phyloP scores from a whole-genome alignment of 2,329 filamentous ascomycete genomes.

The Penicillium sp. region DNA sequence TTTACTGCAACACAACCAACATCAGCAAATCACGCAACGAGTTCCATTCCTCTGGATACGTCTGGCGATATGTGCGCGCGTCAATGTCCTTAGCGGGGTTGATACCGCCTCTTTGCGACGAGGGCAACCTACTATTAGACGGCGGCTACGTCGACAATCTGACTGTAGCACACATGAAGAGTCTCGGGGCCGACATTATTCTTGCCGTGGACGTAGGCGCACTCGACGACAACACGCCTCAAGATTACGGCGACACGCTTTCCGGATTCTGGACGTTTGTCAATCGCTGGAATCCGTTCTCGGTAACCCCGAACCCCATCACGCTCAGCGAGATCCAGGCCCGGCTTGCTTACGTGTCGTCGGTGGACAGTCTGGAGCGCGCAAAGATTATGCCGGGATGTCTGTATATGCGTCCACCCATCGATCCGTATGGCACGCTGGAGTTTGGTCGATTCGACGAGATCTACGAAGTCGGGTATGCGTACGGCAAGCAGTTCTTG shows the following conservation, averaged over 20 bases:
- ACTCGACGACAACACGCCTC: constrained; percentile 85
- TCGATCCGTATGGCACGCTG: constrained; percentile 88
- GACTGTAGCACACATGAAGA: constrained; percentile 96
- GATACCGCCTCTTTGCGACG: constrained; percentile 89
- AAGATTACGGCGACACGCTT: constrained; percentile 87
- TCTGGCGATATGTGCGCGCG: constrained; percentile 93
- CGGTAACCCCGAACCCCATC: constrained; percentile 80
- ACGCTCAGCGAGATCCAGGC: constrained; percentile 96
- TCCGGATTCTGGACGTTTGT: constrained; percentile 92
- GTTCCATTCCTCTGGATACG: constrained; percentile 93
- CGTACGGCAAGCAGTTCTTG: constrained; percentile 77
- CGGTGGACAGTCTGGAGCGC: constrained; percentile 87
- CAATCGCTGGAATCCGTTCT: constrained; percentile 97
- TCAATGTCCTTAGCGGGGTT: constrained; percentile 95
- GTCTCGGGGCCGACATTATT: constrained; percentile 84
- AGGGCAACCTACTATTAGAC: constrained; percentile 93
- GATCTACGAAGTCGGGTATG: constrained; percentile 85
- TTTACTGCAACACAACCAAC: constrained; percentile 99
- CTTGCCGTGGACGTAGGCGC: constrained; percentile 94
- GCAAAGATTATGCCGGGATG: constrained; percentile 89
- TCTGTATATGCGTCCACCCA: constrained; percentile 92
- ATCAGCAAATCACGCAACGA: constrained; percentile 91
- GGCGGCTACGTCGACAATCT: constrained; percentile 97
- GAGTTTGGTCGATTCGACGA: constrained; percentile 98
- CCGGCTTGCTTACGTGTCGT: constrained; percentile 88